Base-by-base conservation (phyloP, 371 early-diverging fungal genomes). In the Aphelidium insulamus region DNA sequence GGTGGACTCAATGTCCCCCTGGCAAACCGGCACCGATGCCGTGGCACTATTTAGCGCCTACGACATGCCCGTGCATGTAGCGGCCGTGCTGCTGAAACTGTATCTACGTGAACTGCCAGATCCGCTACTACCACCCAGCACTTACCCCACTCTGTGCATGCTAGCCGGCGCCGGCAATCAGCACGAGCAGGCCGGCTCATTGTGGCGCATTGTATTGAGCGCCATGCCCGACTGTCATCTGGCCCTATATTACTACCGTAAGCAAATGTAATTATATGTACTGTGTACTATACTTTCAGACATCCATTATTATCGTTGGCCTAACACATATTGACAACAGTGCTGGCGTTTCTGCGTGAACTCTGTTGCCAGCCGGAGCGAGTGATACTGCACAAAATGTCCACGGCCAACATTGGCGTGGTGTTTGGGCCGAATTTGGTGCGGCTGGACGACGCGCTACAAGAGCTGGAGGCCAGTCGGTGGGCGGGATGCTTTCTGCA, bases 371-470 rank as follows among this genome's bases (percentile, higher is more conserved):
- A 81, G 30, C 57, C 83, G 15, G 41, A 52, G 30, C 43, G 57
- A 20, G 69, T 83, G 6, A 64, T 71, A 14, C 48, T 56, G 2
- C 44, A 69, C 41, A 45, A 61, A 25, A 91, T 91, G 92, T 74
- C 68, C 15, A 44, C 69, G 2, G 55, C 66, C 34, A 91, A 84
- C 44, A 50, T 91, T 40, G 74, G 84, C 0, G 60, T 85, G 18
- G 84, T 91, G 3, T 77, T 76, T 59, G 55, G 82, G 5, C 87
- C 87, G 4, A 88, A 83, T 36, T 52, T 91, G 39, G 66, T 82
- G 10, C 53, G 70, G 21, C 65, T 72, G 8, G 65, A 55, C 8
- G 59, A 71, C 42, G 64, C 67, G 8, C 40, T 62, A 32, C 49
- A 50, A 30, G 73, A 69, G 40, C 50, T 69, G n/a, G n/a, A n/a